phyloP scores from a whole-genome alignment of 345 rosid species.

The Fremontodendron californicum region DNA sequence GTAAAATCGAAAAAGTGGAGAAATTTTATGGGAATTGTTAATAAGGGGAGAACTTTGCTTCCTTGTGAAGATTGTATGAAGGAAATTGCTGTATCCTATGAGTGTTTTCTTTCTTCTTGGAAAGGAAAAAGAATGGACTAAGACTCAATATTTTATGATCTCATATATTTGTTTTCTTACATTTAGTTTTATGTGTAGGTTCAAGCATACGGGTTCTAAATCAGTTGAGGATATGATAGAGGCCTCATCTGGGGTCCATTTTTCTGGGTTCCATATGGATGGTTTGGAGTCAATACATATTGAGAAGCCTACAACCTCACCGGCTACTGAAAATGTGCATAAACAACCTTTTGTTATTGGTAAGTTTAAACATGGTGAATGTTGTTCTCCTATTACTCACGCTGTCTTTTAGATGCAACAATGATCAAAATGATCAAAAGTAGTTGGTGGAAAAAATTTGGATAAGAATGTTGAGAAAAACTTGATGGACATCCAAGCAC shows the following conservation, averaged over 20 bases:
- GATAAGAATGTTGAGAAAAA: background rate
- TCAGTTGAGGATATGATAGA: conserved; percentile 88
- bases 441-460: background rate
- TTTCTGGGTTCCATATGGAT: conserved; percentile 86
- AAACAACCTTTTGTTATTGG: conserved; percentile 95
- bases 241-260: conserved; percentile 79
- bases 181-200: conserved; percentile 21
- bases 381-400: background rate
- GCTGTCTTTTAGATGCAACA: background rate
- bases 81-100: background rate
- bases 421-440: background rate
- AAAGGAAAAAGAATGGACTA: background rate
- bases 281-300: conserved; percentile 39
- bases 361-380: conserved; percentile 22
- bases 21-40: background rate
- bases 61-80: background rate
- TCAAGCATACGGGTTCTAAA: conserved; percentile 43
- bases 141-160: background rate
- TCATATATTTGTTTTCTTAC: background rate
- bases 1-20: background rate
- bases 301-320: conserved; percentile 44
- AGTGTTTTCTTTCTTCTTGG: background rate
- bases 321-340: conserved; percentile 46
- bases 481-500: background rate
- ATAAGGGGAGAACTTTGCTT: background rate